A percentile compares a stretch with the other conserved stretches of the same genome.
Evolutionary conservation across 768 basidiomycete species (phyloP).

Genomic region (Collybia nuda): DNA sequence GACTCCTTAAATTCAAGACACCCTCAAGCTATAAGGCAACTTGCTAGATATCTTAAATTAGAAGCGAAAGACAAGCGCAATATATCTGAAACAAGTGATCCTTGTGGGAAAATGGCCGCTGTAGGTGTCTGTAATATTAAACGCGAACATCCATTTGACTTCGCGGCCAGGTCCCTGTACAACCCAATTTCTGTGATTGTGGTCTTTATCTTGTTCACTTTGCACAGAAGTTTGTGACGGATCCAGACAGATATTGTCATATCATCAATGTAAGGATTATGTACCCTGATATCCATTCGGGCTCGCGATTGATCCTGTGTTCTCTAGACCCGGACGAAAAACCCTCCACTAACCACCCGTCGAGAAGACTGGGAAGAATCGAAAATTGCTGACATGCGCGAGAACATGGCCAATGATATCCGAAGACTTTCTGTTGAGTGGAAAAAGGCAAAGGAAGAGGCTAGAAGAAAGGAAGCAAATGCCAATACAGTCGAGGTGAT

Average conservation of each 20-base stretch:
- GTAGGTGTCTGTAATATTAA: conserved; percentile 33
- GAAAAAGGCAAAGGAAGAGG: conserved; percentile 41
- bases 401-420: conserved; percentile 42
- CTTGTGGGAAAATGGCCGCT: conserved; percentile 48
- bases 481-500: conserved; percentile 23
- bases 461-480: conserved; percentile 32
- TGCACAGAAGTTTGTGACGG: conserved; percentile 69
- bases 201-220: conserved; percentile 92
- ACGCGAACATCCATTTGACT: not conserved
- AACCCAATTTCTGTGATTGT: conserved; percentile 91
- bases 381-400: conserved; percentile 45
- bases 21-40: conserved; percentile 55
- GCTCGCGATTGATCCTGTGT: not conserved
- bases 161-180: conserved; percentile 70
- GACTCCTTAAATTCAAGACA: conserved; percentile 87
- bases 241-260: conserved; percentile 51
- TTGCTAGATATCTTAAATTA: conserved; percentile 64
- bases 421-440: conserved; percentile 50
- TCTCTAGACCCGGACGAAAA: conserved; percentile 23
- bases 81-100: conserved; percentile 32
- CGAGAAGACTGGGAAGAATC: conserved; percentile 52
- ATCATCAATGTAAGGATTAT: conserved; percentile 42
- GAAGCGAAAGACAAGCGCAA: conserved; percentile 79
- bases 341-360: conserved; percentile 34
- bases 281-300: not conserved